Evolutionary conservation across 176 grass and related monocot species (phyloP).

Genomic region (Eremochloa ophiuroides): DNA sequence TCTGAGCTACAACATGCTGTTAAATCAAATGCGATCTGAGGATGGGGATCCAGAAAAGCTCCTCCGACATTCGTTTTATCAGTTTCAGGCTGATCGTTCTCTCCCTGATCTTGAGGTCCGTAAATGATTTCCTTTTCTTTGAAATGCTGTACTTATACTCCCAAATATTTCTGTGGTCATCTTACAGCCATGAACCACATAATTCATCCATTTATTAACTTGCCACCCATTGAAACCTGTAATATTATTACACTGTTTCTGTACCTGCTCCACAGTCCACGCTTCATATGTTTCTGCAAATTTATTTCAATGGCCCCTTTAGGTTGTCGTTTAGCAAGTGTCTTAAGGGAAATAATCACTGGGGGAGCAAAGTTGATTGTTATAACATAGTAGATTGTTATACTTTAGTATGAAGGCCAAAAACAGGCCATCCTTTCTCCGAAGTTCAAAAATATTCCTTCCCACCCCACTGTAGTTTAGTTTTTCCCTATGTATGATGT

Average conservation of each 20-base stretch:
- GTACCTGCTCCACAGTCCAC: neutral
- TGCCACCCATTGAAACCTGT: neutral
- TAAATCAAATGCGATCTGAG: conserved; percentile 94
- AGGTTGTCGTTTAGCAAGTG: neutral
- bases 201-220: neutral
- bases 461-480: neutral
- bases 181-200: neutral
- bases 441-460: neutral
- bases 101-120: conserved; percentile 95
- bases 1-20: conserved; percentile 95
- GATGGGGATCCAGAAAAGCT: conserved; percentile 98
- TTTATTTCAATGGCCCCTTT: neutral
- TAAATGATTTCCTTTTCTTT: conserved; percentile 8
- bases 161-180: neutral
- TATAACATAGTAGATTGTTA: neutral
- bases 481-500: neutral
- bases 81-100: conserved; percentile 84
- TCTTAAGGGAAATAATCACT: neutral
- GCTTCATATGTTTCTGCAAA: neutral
- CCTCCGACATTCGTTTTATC: conserved; percentile 90
- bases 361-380: neutral
- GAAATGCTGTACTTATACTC: neutral
- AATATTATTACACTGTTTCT: neutral
- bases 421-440: neutral
- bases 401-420: neutral